Evolutionary conservation across 768 basidiomycete species (phyloP).

Genomic region (Calocybe gangraenosa): DNA sequence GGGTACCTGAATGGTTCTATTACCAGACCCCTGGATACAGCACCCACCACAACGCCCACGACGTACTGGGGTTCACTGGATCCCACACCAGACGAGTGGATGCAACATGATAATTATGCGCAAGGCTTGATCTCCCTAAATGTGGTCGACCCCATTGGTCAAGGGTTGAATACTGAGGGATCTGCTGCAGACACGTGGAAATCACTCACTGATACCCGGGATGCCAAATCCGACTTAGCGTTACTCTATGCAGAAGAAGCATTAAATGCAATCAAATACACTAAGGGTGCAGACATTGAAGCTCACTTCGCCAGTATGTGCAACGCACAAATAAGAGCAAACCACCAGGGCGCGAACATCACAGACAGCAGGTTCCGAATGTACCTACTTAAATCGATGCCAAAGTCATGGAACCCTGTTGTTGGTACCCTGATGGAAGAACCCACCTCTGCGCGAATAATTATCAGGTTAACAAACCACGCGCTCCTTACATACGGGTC

Average conservation of each 20-base stretch:
- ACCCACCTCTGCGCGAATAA: neutral
- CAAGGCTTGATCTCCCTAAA: neutral
- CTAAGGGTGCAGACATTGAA: neutral
- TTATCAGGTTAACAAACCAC: constrained; percentile 1
- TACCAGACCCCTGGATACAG: too few species aligned
- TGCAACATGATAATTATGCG: neutral
- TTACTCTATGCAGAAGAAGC: constrained; percentile 1
- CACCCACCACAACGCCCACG: neutral
- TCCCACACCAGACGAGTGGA: neutral
- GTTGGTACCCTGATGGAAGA: neutral
- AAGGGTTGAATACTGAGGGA: neutral
- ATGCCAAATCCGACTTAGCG: neutral
- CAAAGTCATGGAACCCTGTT: neutral
- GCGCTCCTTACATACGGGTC: neutral
- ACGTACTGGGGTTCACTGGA: neutral
- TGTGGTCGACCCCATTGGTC: neutral
- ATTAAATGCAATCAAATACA: neutral
- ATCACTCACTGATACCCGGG: neutral
- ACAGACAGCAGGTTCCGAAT: neutral
- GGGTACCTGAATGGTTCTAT: too few species aligned
- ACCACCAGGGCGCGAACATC: neutral
- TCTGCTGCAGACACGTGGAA: neutral
- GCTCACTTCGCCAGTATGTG: neutral
- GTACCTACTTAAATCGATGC: neutral
- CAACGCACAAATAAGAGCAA: neutral